Evolutionary conservation across 2,329 filamentous ascomycete species (phyloP), one percentile per base, ranked within the genome.

Genomic region (Fusarium citri): DNA sequence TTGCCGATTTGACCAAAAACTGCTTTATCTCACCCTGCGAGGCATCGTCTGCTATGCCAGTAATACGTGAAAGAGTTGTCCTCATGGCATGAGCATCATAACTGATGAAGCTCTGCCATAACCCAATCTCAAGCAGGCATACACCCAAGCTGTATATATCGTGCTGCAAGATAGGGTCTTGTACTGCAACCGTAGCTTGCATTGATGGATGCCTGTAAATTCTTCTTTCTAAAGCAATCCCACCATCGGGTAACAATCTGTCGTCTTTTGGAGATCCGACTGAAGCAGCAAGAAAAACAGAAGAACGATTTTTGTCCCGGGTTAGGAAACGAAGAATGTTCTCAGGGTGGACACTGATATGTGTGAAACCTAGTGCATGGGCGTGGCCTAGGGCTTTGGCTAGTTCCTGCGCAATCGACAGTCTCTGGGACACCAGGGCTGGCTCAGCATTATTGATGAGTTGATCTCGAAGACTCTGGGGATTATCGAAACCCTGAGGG

Each of bases 131-230:
- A 0, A 88, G 74, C 1, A 88, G 77, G 53, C 83, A 85, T 0
- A 87, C 84, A 0, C 86, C 86, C 0, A 88, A 78, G 56, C 84
- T 86, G 72, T 88, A 88, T 14, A 88, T 84, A 61, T 34, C 15
- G 69, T 88, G 86, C 55, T 85, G 82, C 82, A 87, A 87, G 3
- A 66, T 75, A 64, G 85, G 88, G 0, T 68, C 57, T 2, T 11
- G 79, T 2, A 34, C 30, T 34, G 2, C 73, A 0, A 79, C 77
- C 4, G 68, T 64, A 0, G 85, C 84, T 67, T 87, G 84, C 0
- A 85, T 80, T 0, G 68, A 62, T 0, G 85, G 84, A 65, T 88
- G 86, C 1, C 82, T 80, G 64, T 88, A 88, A 1, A 88, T 42
- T 49, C 87, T 83, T n/a, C 76, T 74, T 8, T 82, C 64, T 59